Evolutionary conservation across 2,329 filamentous ascomycete genomes (phyloP).

Genomic region (Thielaviopsis euricoi): DNA sequence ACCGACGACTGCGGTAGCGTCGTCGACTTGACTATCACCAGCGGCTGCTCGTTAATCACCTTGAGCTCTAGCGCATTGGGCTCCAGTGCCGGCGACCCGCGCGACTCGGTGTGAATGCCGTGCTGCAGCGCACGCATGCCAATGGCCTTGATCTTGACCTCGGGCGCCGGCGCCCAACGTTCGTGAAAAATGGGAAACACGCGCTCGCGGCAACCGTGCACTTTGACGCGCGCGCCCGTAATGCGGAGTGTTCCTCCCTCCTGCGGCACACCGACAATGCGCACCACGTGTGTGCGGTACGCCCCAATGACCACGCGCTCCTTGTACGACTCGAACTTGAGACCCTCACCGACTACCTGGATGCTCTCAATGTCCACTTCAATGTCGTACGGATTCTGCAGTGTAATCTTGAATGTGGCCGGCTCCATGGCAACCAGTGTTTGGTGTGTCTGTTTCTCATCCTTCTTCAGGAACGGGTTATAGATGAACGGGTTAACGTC

Average conservation of each 20-base stretch:
- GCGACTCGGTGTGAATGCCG: constrained; percentile 23
- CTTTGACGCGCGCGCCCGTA: constrained; percentile 61
- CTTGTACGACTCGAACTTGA: constrained; percentile 49
- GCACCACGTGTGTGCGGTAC: constrained; percentile 65
- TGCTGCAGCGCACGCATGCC: constrained; percentile 44
- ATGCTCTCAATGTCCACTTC: constrained; percentile 80
- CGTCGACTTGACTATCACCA: constrained; percentile 57
- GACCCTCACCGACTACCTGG: constrained; percentile 55
- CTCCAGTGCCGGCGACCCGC: constrained; percentile 26
- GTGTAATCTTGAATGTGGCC: constrained; percentile 60
- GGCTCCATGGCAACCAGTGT: constrained; percentile 66
- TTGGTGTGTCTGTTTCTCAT: constrained; percentile 43
- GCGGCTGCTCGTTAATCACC: constrained; percentile 65
- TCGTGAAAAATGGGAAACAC: constrained; percentile 70
- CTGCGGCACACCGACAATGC: constrained; percentile 51
- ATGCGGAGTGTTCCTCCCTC: constrained; percentile 53
- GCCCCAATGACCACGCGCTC: constrained; percentile 58
- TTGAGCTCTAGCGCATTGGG: constrained; percentile 43
- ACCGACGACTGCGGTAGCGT: constrained; percentile 70
- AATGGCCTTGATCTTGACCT: constrained; percentile 60
- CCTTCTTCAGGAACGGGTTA: constrained; percentile 70
- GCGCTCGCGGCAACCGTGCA: constrained; percentile 66
- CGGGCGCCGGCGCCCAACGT: constrained; percentile 54
- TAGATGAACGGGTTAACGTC: constrained; percentile 80
- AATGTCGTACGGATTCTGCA: constrained; percentile 91